phyloP scores from a whole-genome alignment of 371 early-diverging fungal species.

The Capillidium rhysosporum region DNA sequence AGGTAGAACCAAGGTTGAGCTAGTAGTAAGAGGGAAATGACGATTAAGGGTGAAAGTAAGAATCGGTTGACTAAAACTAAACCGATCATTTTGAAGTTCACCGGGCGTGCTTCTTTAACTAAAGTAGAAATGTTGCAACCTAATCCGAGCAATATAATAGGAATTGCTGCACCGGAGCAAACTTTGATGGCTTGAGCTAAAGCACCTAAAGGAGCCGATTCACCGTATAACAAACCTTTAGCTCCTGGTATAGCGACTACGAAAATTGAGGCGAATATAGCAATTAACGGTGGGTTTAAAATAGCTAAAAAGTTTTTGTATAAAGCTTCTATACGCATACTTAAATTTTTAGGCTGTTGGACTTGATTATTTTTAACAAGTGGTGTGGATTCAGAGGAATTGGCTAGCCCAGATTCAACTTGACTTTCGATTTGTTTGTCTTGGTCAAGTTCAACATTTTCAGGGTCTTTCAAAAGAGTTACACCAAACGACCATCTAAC shows the following conservation, averaged over 20 bases:
- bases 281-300: conserved; percentile 34
- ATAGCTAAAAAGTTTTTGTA: conserved; percentile 7
- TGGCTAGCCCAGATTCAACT: not conserved
- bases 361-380: not conserved
- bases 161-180: conserved; percentile 43
- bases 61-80: conserved; percentile 8
- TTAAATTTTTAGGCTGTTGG: not conserved
- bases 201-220: conserved; percentile 26
- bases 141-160: conserved; percentile 39
- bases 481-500: conserved; percentile 59
- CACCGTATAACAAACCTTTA: conserved; percentile 22
- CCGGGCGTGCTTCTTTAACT: not conserved
- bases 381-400: not conserved
- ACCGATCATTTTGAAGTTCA: not conserved
- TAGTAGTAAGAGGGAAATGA: conserved; percentile 23
- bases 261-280: conserved; percentile 22
- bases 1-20: conserved; percentile 12
- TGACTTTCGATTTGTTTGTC: not conserved
- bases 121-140: conserved; percentile 32
- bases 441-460: not conserved
- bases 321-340: not conserved
- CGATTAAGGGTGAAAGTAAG: conserved; percentile 20
- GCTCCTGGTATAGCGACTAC: conserved; percentile 26
- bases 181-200: conserved; percentile 36
- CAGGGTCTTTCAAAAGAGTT: conserved; percentile 17